phyloP scores from a whole-genome alignment of 768 basidiomycete species.

The Termitomyces sp. region DNA sequence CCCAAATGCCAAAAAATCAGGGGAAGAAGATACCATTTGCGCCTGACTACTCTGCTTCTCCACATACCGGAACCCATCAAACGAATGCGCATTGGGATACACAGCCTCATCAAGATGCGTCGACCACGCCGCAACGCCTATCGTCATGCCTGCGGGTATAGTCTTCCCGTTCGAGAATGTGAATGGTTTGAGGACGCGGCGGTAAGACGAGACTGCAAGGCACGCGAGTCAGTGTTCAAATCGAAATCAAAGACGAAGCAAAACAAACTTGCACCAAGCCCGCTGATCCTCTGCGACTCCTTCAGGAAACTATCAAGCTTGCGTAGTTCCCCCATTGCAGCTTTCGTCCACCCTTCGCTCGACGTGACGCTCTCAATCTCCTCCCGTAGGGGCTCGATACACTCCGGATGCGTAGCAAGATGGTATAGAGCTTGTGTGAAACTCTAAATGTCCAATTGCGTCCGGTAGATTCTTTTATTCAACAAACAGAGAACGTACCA shows the following conservation, averaged over 20 bases:
- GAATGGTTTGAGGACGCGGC: slow-evolving; percentile 15
- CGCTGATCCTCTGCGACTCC: slow-evolving; percentile 28
- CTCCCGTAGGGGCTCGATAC: slow-evolving; percentile 28
- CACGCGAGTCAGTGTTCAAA: background rate
- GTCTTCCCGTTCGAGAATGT: slow-evolving; percentile 20
- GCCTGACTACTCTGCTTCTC: slow-evolving; percentile 19
- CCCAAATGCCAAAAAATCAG: slow-evolving; percentile 28
- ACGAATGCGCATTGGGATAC: slow-evolving; percentile 23
- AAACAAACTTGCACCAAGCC: slow-evolving; percentile 20
- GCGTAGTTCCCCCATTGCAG: slow-evolving; percentile 28
- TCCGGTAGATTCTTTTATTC: slow-evolving; percentile 29
- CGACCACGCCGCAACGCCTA: slow-evolving; percentile 5
- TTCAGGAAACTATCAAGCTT: slow-evolving; percentile 40
- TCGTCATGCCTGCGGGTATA: slow-evolving; percentile 20
- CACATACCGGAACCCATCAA: slow-evolving; percentile 39
- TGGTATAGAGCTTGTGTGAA: slow-evolving; percentile 30
- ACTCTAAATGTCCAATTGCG: slow-evolving; percentile 18
- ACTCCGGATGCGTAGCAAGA: slow-evolving; percentile 29
- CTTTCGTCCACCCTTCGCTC: slow-evolving; percentile 31
- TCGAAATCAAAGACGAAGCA: background rate
- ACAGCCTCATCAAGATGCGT: slow-evolving; percentile 5
- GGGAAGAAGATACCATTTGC: slow-evolving; percentile 22
- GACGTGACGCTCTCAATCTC: slow-evolving; percentile 35
- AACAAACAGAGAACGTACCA: slow-evolving; percentile 21
- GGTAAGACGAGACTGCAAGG: slow-evolving; percentile 13